Evolutionary conservation across 148 eudicot species (phyloP).

Genomic region (Polygonum maritimum): DNA sequence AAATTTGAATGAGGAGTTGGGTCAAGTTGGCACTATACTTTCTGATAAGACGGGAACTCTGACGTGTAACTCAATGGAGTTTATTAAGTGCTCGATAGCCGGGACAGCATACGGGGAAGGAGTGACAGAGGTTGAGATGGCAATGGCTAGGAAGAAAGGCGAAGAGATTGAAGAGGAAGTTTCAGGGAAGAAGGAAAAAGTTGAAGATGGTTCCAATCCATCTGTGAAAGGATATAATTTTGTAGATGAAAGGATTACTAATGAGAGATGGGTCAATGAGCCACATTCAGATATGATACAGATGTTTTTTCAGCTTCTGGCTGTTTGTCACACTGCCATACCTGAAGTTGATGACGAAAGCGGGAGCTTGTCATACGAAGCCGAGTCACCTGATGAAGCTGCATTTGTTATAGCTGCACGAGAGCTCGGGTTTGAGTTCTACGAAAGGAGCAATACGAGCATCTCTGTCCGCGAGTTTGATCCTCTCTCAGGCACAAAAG

Average conservation of each 20-base stretch:
- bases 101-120: conserved; percentile 50
- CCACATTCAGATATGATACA: conserved; percentile 35
- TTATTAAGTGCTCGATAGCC: conserved; percentile 66
- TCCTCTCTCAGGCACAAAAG: conserved; percentile 27
- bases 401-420: conserved; percentile 58
- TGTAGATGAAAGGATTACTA: conserved; percentile 42
- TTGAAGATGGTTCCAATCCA: conserved; percentile 14
- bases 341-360: conserved; percentile 46
- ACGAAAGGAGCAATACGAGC: conserved; percentile 43
- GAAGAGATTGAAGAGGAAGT: conserved; percentile 15
- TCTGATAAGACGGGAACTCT: conserved; percentile 74
- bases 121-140: conserved; percentile 48
- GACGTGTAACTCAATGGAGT: conserved; percentile 76
- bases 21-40: conserved; percentile 59
- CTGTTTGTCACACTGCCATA: conserved; percentile 66
- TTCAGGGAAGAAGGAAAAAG: conserved; percentile 7
- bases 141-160: conserved; percentile 39
- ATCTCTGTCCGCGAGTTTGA: conserved; percentile 41
- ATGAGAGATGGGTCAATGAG: conserved; percentile 46
- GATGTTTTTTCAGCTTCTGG: conserved; percentile 44
- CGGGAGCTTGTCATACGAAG: conserved; percentile 44
- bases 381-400: conserved; percentile 68
- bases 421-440: conserved; percentile 60
- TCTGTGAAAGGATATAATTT: conserved; percentile 50
- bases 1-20: conserved; percentile 71